These are phyloP conservation scores for Starmerella cellae DNA, from an alignment of 805 yeast species.

Conservation along the genomic window DNA sequence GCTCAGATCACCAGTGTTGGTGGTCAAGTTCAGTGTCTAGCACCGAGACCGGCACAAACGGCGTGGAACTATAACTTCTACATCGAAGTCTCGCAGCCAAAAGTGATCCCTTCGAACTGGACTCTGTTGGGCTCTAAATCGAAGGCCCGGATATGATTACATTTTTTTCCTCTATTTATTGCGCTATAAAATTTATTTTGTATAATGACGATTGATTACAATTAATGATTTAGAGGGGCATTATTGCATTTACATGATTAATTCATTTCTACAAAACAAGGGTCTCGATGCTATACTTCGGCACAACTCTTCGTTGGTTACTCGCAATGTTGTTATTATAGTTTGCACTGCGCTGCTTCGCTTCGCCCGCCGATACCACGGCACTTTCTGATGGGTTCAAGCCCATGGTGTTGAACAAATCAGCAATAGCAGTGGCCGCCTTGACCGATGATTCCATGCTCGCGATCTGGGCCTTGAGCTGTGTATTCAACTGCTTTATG, in stretches of 20 bases:
- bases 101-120: too few species aligned
- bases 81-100: conserved; percentile 11
- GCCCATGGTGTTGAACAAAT: conserved; percentile 21
- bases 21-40: neutral
- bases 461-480: conserved; percentile 38
- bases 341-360: conserved; percentile 6
- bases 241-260: neutral
- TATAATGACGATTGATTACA: too few species aligned
- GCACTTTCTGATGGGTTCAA: conserved; percentile 13
- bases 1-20: neutral
- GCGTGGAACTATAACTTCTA: conserved; percentile 8
- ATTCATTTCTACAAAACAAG: conserved; percentile 16
- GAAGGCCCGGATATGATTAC: too few species aligned
- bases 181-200: too few species aligned
- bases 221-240: too few species aligned
- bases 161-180: too few species aligned
- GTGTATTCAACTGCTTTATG: conserved; percentile 33
- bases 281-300: conserved; percentile 27
- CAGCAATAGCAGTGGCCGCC: conserved; percentile 21
- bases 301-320: conserved; percentile 16
- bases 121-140: too few species aligned
- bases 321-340: conserved; percentile 2
- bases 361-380: conserved; percentile 14
- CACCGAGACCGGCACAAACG: neutral
- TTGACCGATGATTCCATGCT: conserved; percentile 22